These are phyloP conservation scores for Beauveria asiatica DNA, from an alignment of 2,329 filamentous ascomycete species.

Conservation along the genomic window DNA sequence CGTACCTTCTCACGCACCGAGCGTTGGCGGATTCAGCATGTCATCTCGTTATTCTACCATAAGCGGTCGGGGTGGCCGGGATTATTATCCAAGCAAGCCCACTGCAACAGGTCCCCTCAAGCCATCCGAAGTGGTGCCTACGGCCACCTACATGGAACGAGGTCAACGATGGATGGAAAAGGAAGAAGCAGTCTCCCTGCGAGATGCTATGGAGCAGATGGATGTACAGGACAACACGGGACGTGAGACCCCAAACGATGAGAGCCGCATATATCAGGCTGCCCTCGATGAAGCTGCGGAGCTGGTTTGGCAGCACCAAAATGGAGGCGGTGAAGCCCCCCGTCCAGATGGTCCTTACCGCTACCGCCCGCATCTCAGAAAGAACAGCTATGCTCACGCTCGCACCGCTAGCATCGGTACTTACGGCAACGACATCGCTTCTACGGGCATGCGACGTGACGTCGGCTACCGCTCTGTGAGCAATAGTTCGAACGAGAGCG, in stretches of 20 bases:
- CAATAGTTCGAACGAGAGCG: slow-evolving; percentile 42
- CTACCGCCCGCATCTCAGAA: slow-evolving; percentile 61
- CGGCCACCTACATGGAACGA: slow-evolving; percentile 62
- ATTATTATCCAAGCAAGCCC: slow-evolving; percentile 41
- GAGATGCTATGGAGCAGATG: slow-evolving; percentile 66
- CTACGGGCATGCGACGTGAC: slow-evolving; percentile 38
- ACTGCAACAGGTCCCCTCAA: slow-evolving; percentile 35
- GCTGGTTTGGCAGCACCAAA: slow-evolving; percentile 67
- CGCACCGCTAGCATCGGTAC: slow-evolving; percentile 51
- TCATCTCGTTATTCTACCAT: slow-evolving; percentile 42
- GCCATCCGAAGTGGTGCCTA: slow-evolving; percentile 55
- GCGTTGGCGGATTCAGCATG: slow-evolving; percentile 35
- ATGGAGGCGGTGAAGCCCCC: slow-evolving; percentile 41
- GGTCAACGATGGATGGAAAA: slow-evolving; percentile 74
- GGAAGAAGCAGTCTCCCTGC: slow-evolving; percentile 62
- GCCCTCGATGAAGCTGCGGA: slow-evolving; percentile 72
- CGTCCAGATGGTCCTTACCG: slow-evolving; percentile 56
- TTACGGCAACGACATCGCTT: slow-evolving; percentile 37
- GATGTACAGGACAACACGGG: slow-evolving; percentile 39
- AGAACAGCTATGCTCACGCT: slow-evolving; percentile 62
- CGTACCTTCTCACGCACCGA: slow-evolving; percentile 27
- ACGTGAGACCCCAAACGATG: slow-evolving; percentile 33
- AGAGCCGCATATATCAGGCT: slow-evolving; percentile 58
- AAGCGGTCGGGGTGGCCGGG: slow-evolving; percentile 35
- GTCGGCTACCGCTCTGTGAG: slow-evolving; percentile 38